Base-by-base conservation (phyloP, 2,329 filamentous ascomycete genomes). In the Colletotrichum musae region DNA sequence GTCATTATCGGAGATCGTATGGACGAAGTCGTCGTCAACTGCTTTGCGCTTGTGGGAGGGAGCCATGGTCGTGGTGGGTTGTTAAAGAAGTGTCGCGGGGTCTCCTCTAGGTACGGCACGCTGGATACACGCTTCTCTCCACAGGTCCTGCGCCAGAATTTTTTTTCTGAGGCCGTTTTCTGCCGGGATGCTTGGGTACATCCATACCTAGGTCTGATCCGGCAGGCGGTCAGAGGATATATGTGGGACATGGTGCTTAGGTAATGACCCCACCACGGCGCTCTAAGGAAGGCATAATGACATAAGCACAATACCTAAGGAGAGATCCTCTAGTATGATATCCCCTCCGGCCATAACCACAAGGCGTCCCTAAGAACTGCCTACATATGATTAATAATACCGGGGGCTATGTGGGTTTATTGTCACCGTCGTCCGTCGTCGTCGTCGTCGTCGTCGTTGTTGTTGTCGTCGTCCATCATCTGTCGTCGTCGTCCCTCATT, bases 1-100 rank as follows among this genome's bases (percentile, higher is more conserved):
- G 47, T 89, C 88, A 70, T 87, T 86, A 74, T 90, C 88, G 59
- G 87, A 88, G 63, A 90, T 84, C 15, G 88, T 90, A 72, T 85
- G 84, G 70, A 90, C 82, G 68, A 90, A 90, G 66, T 90, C 88
- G 74, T 89, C 87, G 64, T 85, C 82, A 54, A 80, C 77, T 13
- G 81, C 78, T 73, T 87, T 87, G 72, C 86, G 82, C 72, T 88
- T 88, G 26, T 82, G 79, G 51, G 80, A 79, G 65, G 84, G 83
- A 53, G 84, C 82, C 85, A 87, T 87, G 53, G 73, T 81, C 85
- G 87, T 87, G 53, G 73, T 80, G 72, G 39, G 51, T 15, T 54
- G 62, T 62, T 39, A 50, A 5, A 24, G 39, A 45, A 50, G 47
- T 12, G 43, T 45, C 63, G 67, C 64, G 67, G 64, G 68, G 68